A percentile compares a stretch with the other conserved stretches of the same genome.
Evolutionary conservation across 148 eudicot species (phyloP).

Genomic region (Dianthus caryophyllus): DNA sequence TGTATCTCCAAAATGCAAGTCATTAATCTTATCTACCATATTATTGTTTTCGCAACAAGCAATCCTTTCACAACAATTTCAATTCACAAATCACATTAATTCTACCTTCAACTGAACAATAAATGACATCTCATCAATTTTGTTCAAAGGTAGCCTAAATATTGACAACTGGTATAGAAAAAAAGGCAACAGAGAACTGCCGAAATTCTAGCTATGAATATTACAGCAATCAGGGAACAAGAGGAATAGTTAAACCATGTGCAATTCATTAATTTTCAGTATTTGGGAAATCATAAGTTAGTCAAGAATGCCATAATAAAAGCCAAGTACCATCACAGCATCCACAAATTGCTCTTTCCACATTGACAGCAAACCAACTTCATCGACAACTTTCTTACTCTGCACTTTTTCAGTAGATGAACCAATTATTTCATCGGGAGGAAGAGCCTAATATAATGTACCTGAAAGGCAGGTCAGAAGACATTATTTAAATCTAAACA

Average conservation of each 20-base stretch:
- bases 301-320: not conserved
- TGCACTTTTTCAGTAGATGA: conserved; percentile 26
- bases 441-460: conserved; percentile 38
- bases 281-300: not conserved
- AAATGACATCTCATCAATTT: too few species aligned
- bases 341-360: conserved; percentile 84
- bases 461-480: conserved; percentile 38
- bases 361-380: conserved; percentile 33
- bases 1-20: not conserved
- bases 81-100: too few species aligned
- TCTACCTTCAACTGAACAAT: too few species aligned
- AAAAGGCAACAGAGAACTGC: too few species aligned
- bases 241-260: not conserved
- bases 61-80: too few species aligned
- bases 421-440: conserved; percentile 36
- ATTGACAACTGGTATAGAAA: too few species aligned
- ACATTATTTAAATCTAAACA: not conserved
- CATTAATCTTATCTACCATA: not conserved
- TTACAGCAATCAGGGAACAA: not conserved
- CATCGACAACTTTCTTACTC: conserved; percentile 17
- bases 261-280: not conserved
- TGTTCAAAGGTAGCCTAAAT: too few species aligned
- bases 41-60: too few species aligned
- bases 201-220: too few species aligned
- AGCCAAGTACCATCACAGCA: conserved; percentile 53